Evolutionary conservation across 495 filamentous ascomycete genomes (phyloP).

Genomic region (Acidiella bohemica): DNA sequence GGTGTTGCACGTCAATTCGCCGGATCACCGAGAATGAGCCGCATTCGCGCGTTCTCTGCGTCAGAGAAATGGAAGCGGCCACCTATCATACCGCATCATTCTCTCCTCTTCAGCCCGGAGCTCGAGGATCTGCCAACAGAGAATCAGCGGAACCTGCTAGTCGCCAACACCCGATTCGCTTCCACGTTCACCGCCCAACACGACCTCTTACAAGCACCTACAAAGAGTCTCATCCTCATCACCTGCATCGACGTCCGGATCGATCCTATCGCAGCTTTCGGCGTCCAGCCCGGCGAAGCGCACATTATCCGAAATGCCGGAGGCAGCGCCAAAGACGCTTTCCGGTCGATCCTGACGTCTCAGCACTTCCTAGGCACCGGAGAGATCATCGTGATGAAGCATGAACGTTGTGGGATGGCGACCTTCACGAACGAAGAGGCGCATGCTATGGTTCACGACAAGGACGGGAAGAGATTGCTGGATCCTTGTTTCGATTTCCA

Average conservation of each 20-base stretch:
- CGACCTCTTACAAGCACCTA: no score
- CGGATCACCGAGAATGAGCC: no score
- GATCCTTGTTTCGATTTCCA: conserved; percentile 43
- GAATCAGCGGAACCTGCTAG: conserved; percentile 41
- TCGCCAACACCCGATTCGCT: no score
- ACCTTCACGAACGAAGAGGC: conserved; percentile 59
- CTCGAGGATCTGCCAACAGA: conserved; percentile 27
- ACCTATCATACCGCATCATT: neutral
- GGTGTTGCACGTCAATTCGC: no score
- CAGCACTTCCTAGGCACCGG: conserved; percentile 70
- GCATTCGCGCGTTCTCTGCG: no score
- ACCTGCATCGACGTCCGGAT: conserved; percentile 84
- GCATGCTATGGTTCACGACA: conserved; percentile 41
- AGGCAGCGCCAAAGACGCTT: conserved; percentile 49
- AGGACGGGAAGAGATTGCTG: conserved; percentile 38
- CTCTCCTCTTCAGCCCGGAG: no score
- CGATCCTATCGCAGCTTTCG: conserved; percentile 55
- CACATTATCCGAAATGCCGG: conserved; percentile 77
- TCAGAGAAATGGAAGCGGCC: no score
- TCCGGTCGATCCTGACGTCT: conserved; percentile 64
- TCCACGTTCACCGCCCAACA: no score
- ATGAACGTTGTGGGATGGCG: conserved; percentile 72
- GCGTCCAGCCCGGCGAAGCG: conserved; percentile 62
- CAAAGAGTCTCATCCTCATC: conserved; percentile 28
- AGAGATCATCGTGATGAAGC: conserved; percentile 66